Evolutionary conservation across 306 rosid species (phyloP), one percentile per base, ranked within the genome.

Genomic region (Hippophae tibetana): DNA sequence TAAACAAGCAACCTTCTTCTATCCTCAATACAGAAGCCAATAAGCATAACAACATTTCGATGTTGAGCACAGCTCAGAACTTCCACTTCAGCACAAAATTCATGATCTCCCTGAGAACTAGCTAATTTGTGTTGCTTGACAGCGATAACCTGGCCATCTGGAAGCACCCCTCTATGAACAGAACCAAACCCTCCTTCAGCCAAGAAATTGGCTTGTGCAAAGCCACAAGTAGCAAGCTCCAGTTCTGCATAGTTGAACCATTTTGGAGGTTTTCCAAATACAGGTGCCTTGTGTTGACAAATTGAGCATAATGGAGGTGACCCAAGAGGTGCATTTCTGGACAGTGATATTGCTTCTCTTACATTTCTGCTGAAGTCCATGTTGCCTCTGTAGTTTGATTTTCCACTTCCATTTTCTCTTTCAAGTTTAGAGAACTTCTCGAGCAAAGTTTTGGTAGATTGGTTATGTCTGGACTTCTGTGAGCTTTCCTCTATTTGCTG

Each of bases 371-470:
- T 84, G 71, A 73, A 88, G 54, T 88, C 88, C 13, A 72, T 54
- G 14, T 85, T 86, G 45, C 61, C 73, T 69, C 82, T 83, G 75
- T 68, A 78, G 72, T 65, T 62, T 47, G 83, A 69, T 51, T 69
- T 64, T 76, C 79, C 90, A 69, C 62, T 68, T 57, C 86, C 89
- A 53, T 81, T 69, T 62, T 82, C 96, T 68, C 81, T 72, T 44
- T 88, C 95, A 46, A 67, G 78, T 81, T 86, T 88, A 3, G 81
- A 69, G 65, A 69, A 85, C 69, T 83, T 87, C 31, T 66, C 88
- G 42, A 76, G 71, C 66, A 81, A 78, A 65, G 81, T 69, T 68
- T 83, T 84, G 58, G 87, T 57, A 12, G 84, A 73, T 26, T 93
- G 68, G 72, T 53, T 75, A 63, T 80, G 82, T 46, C 62, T 76